These are phyloP conservation scores for Neurospora sublineolata DNA, from an alignment of 495 filamentous ascomycete genomes.

Conservation along the genomic window DNA sequence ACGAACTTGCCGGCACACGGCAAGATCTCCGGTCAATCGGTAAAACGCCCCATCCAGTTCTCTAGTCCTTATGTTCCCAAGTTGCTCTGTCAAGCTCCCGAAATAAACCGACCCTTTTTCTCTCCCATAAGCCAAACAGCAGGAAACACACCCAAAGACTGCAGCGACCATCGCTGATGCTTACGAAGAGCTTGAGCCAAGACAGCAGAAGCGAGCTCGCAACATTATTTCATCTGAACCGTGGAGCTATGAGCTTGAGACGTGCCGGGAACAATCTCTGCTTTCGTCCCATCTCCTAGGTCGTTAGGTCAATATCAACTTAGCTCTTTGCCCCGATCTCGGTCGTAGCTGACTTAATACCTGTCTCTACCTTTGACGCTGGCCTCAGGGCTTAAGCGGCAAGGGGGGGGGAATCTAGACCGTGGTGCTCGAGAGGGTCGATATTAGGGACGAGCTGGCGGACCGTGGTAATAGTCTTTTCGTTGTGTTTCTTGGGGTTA, in stretches of 20 bases:
- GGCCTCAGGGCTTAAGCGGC: too few relatives aligned
- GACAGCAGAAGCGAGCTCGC: not conserved
- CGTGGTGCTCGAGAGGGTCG: too few relatives aligned
- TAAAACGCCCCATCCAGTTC: not conserved
- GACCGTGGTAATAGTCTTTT: too few relatives aligned
- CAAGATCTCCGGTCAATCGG: not conserved
- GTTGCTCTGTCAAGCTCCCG: not conserved
- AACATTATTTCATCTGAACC: not conserved
- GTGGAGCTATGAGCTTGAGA: not conserved
- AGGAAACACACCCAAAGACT: not conserved
- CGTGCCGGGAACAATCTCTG: not conserved
- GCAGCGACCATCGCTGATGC: not conserved
- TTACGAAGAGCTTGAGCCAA: not conserved
- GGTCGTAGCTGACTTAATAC: not conserved
- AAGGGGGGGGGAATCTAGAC: too few relatives aligned
- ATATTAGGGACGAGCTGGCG: too few relatives aligned
- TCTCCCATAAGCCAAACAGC: not conserved
- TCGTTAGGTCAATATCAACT: not conserved
- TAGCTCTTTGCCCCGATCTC: not conserved
- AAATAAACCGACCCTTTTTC: not conserved
- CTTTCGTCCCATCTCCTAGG: not conserved
- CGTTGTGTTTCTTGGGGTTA: too few relatives aligned
- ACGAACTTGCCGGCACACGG: too few relatives aligned
- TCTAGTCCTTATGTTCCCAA: not conserved
- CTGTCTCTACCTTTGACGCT: too few relatives aligned